A percentile compares a stretch with the other conserved stretches of the same genome.
Conservation (phyloP, 108 stramenopile species). For the Seminavis robusta region DNA sequence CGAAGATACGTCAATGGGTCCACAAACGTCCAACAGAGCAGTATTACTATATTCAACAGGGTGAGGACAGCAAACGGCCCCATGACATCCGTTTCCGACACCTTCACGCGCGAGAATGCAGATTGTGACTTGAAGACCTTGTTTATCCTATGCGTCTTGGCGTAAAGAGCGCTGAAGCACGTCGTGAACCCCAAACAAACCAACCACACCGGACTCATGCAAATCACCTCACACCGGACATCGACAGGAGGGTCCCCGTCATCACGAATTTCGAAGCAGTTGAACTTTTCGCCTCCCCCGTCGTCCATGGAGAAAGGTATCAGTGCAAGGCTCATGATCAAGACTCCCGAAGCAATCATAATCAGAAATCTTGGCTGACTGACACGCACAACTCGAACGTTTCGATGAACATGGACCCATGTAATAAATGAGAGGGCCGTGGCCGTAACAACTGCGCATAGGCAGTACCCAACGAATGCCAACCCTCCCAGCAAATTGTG, state of each 20-base stretch:
- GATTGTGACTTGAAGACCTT: background rate
- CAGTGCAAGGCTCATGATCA: slow-evolving; percentile 33
- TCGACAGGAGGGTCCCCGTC: too few species aligned
- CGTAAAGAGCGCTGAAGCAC: slow-evolving; percentile 42
- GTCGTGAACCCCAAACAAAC: slow-evolving; percentile 44
- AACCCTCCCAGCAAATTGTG: slow-evolving; percentile 21
- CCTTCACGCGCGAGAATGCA: slow-evolving; percentile 4
- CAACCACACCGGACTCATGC: slow-evolving; percentile 39
- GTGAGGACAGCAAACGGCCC: slow-evolving; percentile 22
- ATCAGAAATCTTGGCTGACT: slow-evolving; percentile 52
- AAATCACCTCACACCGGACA: slow-evolving; percentile 14
- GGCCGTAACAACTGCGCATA: slow-evolving; percentile 4
- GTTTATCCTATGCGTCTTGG: slow-evolving; percentile 54
- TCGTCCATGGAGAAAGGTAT: slow-evolving; percentile 44
- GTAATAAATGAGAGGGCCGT: slow-evolving; percentile 10
- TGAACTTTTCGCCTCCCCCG: too few species aligned
- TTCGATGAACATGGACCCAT: background rate
- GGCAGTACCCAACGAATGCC: slow-evolving; percentile 9
- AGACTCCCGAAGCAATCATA: slow-evolving; percentile 53
- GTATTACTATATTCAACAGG: slow-evolving; percentile 7
- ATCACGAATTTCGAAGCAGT: too few species aligned
- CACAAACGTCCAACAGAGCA: slow-evolving; percentile 34
- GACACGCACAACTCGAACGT: slow-evolving; percentile 15
- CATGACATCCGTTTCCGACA: slow-evolving; percentile 31
- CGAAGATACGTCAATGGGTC: slow-evolving; percentile 19